Evolutionary conservation across 768 basidiomycete species (phyloP).

Genomic region (Mycena maculata): DNA sequence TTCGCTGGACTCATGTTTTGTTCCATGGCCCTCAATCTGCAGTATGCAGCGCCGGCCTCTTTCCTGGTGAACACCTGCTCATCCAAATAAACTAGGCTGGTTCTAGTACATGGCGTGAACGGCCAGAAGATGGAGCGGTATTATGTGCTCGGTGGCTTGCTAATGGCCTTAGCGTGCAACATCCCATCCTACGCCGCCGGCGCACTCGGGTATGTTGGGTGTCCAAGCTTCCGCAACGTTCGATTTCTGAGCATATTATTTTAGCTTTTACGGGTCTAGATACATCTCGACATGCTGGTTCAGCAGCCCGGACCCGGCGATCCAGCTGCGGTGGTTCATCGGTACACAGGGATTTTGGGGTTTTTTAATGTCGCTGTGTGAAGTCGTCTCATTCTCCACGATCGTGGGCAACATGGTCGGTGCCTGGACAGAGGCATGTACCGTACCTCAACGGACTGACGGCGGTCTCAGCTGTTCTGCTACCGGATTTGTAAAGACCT

Average conservation of each 20-base stretch:
- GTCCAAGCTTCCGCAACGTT: background rate
- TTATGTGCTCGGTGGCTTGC: slow-evolving; percentile 3
- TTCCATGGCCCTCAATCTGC: slow-evolving; percentile 19
- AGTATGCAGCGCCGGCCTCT: background rate
- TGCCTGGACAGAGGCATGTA: background rate
- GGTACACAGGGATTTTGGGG: slow-evolving; percentile 20
- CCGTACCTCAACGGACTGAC: background rate
- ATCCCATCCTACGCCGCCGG: slow-evolving; percentile 19
- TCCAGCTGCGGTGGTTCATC: slow-evolving; percentile 18
- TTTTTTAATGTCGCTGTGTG: slow-evolving; percentile 14
- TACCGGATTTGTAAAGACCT: background rate
- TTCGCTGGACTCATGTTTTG: slow-evolving; percentile 13
- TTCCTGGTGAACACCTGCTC: background rate
- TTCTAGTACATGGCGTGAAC: slow-evolving; percentile 17
- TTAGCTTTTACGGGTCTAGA: background rate
- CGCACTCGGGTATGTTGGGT: slow-evolving; percentile 15
- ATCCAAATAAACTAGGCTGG: no score
- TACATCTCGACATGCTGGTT: slow-evolving; percentile 21
- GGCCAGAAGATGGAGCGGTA: slow-evolving; percentile 26
- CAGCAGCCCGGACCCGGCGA: background rate
- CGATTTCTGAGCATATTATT: background rate
- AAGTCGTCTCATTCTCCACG: slow-evolving; percentile 9
- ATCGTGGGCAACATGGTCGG: slow-evolving; percentile 21
- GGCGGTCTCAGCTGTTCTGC: background rate
- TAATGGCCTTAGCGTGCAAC: background rate